Evolutionary conservation across 1,139 yeast genomes (phyloP), one percentile per base, ranked within the genome.

Genomic region (Hansenula sp.): DNA sequence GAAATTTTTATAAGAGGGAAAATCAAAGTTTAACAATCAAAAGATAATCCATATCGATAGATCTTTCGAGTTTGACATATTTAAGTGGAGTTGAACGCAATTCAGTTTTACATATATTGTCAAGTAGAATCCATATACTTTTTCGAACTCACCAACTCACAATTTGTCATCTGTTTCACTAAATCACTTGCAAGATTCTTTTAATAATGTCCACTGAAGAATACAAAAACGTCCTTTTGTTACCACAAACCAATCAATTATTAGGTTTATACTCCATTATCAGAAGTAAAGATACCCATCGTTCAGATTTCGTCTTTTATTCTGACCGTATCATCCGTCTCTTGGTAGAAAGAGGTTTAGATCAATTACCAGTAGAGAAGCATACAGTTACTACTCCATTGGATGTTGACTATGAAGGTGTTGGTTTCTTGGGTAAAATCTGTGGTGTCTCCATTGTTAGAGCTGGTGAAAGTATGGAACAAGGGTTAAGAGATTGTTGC

Each of bases 391-490:
- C 76, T 45, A 91, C 98, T 34, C 93, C 95, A 44, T 83, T 95
- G 7, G 84, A 81, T 43, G 76, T 83, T 51, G 67, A 70, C 31
- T 91, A 79, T 64, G 73, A 78, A 7, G 99, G 99, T n/a, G 84
- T 85, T 47, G 73, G 74, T 48, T 91, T 91, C 65, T 70, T 81
- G 60, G 98, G 98, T 38, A 90, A 88, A 67, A 91, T 93, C 48
- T 93, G 98, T 66, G 99, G 99, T 50, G 99, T 93, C 30, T 88
- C 96, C 17, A 93, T 93, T 60, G 95, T 93, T 59, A 77, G 99
- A 61, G 99, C 99, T 8, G 99, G 99, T 52, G 99, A 93, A 67
- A 84, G 95, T 37, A 93, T 93, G 99, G 99, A 93, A 67, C 95
- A 89, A 76, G 99, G 98, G 19, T 73, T 93, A 52, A 80, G 99